Percentiles rank a stretch among this genome's conserved stretches.
These are phyloP conservation scores for Ustilago sp. DNA, from an alignment of 1,284 basidiomycete species.

Conservation along the genomic window DNA sequence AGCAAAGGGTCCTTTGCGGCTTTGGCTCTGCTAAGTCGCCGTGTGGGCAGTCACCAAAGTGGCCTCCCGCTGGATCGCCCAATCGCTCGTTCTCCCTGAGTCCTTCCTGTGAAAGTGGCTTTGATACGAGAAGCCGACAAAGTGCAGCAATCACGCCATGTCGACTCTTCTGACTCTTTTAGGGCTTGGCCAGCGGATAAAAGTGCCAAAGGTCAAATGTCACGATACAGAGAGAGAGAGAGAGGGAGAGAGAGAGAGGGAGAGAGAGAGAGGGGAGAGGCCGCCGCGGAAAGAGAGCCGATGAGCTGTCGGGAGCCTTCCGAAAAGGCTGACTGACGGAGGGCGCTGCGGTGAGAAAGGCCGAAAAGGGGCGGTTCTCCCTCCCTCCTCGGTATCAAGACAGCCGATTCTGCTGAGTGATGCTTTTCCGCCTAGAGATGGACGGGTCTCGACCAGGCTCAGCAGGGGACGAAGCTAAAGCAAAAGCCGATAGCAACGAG, in stretches of 20 bases:
- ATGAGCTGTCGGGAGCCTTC: not conserved
- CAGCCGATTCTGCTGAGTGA: not conserved
- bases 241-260: too few species aligned
- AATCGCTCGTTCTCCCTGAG: not conserved
- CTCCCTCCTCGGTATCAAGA: not conserved
- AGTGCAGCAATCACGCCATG: not conserved
- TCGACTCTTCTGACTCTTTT: not conserved
- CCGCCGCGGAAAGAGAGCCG: not conserved
- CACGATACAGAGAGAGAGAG: not conserved
- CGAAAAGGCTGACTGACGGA: conserved; percentile 1
- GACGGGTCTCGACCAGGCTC: not conserved
- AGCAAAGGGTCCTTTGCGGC: too few species aligned
- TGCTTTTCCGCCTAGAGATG: not conserved
- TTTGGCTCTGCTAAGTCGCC: conserved; percentile 5
- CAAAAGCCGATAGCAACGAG: conserved; percentile 1
- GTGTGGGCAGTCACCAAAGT: not conserved
- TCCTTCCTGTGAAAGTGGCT: not conserved
- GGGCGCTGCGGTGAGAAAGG: not conserved
- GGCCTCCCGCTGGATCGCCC: not conserved
- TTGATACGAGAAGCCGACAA: not conserved
- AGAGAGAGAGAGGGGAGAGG: not conserved
- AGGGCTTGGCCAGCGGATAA: not conserved
- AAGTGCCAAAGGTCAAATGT: not conserved
- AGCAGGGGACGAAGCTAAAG: not conserved
- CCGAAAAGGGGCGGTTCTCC: not conserved